Evolutionary conservation across 1,284 basidiomycete genomes (phyloP).

Genomic region (Ganoderma boninense): DNA sequence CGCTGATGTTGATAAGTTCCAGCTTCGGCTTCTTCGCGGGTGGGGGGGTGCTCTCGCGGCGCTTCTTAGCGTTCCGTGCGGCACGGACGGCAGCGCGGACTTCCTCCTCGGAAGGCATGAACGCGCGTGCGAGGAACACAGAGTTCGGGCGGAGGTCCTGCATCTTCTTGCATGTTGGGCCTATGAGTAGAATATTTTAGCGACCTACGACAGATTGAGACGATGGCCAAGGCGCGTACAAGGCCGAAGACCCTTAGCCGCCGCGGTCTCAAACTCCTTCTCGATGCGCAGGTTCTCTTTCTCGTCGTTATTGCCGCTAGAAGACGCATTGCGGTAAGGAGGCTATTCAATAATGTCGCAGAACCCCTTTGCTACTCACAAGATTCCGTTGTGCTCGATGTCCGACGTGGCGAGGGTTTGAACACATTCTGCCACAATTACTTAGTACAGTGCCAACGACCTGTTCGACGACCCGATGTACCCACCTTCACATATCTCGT

Average conservation of each 20-base stretch:
- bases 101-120: conserved; percentile 56
- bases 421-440: conserved; percentile 54
- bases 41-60: conserved; percentile 17
- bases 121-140: conserved; percentile 62
- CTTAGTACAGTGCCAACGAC: neutral
- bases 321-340: neutral
- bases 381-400: conserved; percentile 63
- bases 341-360: neutral
- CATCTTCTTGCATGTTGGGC: conserved; percentile 68
- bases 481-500: conserved; percentile 67
- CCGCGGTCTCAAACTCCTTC: conserved; percentile 62
- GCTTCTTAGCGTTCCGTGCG: conserved; percentile 18
- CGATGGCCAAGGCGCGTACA: conserved; percentile 45
- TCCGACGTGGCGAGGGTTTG: conserved; percentile 57
- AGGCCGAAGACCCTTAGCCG: conserved; percentile 63
- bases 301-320: conserved; percentile 62
- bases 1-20: conserved; percentile 29
- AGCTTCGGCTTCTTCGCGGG: conserved; percentile 19
- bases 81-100: conserved; percentile 38
- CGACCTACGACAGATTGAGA: neutral
- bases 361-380: conserved; percentile 49
- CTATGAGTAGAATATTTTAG: conserved; percentile 38
- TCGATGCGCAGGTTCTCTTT: conserved; percentile 61
- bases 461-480: neutral
- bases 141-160: conserved; percentile 54